Conservation (phyloP, 352 stramenopile species). For the Globisporangium barbulae region DNA sequence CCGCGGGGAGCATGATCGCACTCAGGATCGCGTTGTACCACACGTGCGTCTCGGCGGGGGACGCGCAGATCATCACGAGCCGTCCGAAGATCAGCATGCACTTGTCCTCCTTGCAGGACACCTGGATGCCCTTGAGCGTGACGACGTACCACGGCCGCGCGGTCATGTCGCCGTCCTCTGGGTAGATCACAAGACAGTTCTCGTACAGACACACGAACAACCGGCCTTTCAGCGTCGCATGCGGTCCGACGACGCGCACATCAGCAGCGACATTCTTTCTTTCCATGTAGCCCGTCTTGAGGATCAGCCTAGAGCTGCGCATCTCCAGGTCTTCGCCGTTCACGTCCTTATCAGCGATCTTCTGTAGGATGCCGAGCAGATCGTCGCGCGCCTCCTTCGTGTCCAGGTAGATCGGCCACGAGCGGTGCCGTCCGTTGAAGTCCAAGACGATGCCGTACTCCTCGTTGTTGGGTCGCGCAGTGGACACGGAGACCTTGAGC, state of each 20-base stretch:
- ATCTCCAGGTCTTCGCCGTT: constrained; percentile 63
- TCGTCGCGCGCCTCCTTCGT: constrained; percentile 69
- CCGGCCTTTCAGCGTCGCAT: constrained; percentile 71
- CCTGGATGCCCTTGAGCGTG: constrained; percentile 56
- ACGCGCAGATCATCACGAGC: constrained; percentile 52
- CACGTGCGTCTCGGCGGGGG: constrained; percentile 43
- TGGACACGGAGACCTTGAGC: constrained; percentile 36
- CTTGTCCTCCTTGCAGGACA: constrained; percentile 67
- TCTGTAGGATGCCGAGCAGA: constrained; percentile 62
- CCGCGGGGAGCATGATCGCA: constrained; percentile 50
- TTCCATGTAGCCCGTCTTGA: constrained; percentile 74
- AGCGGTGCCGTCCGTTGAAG: constrained; percentile 58
- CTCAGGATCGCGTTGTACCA: constrained; percentile 76
- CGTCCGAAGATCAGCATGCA: constrained; percentile 60
- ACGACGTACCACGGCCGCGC: constrained; percentile 77
- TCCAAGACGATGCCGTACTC: constrained; percentile 68
- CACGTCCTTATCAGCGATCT: constrained; percentile 66
- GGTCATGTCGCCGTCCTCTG: constrained; percentile 56
- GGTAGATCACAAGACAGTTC: constrained; percentile 77
- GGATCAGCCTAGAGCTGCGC: constrained; percentile 60
- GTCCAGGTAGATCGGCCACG: constrained; percentile 81
- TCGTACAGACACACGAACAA: constrained; percentile 80
- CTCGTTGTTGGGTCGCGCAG: constrained; percentile 39
- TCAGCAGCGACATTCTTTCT: constrained; percentile 47
- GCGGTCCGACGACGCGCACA: constrained; percentile 38